phyloP scores from a whole-genome alignment of 2,329 filamentous ascomycete species.

The Exutisphaerella laricina region DNA sequence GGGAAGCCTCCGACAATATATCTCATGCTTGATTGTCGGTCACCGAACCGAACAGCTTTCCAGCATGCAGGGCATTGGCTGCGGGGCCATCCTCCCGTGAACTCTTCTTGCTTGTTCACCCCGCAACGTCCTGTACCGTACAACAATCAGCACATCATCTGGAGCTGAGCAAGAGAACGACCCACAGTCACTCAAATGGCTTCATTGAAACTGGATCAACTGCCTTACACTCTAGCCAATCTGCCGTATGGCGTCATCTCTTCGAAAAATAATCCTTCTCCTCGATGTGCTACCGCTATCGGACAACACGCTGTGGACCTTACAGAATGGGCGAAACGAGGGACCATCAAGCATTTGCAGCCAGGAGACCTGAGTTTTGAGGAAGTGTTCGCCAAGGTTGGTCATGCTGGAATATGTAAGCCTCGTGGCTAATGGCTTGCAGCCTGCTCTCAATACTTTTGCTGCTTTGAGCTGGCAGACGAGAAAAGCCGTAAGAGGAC shows the following conservation, averaged over 20 bases:
- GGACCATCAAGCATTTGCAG: slow-evolving; percentile 18
- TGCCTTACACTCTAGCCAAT: slow-evolving; percentile 27
- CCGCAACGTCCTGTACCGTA: too few relatives aligned
- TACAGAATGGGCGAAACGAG: slow-evolving; percentile 21
- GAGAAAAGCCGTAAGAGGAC: slow-evolving; percentile 37
- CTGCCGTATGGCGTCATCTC: slow-evolving; percentile 31
- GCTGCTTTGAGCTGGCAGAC: slow-evolving; percentile 41
- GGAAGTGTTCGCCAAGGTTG: slow-evolving; percentile 22
- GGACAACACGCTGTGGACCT: slow-evolving; percentile 29
- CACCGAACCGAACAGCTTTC: too few relatives aligned
- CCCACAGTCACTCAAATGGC: too few relatives aligned
- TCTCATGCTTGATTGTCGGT: too few relatives aligned
- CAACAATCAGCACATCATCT: too few relatives aligned
- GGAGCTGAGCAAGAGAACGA: too few relatives aligned
- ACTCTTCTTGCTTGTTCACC: too few relatives aligned
- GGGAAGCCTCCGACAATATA: too few relatives aligned
- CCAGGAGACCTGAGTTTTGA: slow-evolving; percentile 14
- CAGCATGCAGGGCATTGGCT: too few relatives aligned
- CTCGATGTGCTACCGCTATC: slow-evolving; percentile 30
- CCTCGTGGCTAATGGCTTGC: too few relatives aligned
- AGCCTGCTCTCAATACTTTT: slow-evolving; percentile 46
- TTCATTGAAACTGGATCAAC: slow-evolving; percentile 18
- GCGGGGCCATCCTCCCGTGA: too few relatives aligned
- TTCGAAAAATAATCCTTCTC: slow-evolving; percentile 19
- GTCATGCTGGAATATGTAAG: too few relatives aligned